These are phyloP conservation scores for Xylaria intraflava DNA, from an alignment of 495 filamentous ascomycete species.

Conservation along the genomic window DNA sequence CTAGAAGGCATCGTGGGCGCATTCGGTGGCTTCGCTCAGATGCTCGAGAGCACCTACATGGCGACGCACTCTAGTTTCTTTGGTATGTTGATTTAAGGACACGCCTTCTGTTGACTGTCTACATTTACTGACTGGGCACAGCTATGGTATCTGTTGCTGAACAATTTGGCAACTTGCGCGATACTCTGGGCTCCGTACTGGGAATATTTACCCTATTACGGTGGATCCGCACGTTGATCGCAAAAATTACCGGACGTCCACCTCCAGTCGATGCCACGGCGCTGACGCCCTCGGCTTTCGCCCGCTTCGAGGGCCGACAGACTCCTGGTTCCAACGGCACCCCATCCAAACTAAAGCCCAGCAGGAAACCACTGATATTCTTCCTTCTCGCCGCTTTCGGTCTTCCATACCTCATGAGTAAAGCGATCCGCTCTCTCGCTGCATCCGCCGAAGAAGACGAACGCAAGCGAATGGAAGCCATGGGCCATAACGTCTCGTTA, in stretches of 20 bases:
- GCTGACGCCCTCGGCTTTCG: constrained; percentile 84
- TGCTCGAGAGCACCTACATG: constrained; percentile 99
- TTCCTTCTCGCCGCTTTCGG: constrained; percentile 93
- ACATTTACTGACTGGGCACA: constrained; percentile 34
- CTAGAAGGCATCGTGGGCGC: constrained; percentile 98
- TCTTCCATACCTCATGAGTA: constrained; percentile 91
- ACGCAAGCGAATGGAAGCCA: constrained; percentile 50
- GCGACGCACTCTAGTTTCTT: constrained; percentile 99
- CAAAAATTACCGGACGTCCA: constrained; percentile 90
- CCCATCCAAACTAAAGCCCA: constrained; percentile 60
- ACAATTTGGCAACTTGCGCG: constrained; percentile 86
- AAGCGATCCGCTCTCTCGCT: constrained; percentile 79
- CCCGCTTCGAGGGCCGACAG: constrained; percentile 68
- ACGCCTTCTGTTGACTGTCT: background rate
- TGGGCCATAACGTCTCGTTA: constrained; percentile 44
- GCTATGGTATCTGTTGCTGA: constrained; percentile 98
- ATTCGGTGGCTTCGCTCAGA: constrained; percentile 96
- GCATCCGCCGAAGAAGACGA: constrained; percentile 77
- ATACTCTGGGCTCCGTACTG: constrained; percentile 89
- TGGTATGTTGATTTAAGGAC: constrained; percentile 53
- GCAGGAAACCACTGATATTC: constrained; percentile 90
- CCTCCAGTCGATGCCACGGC: constrained; percentile 78
- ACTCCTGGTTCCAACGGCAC: constrained; percentile 32
- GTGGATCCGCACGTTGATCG: constrained; percentile 84
- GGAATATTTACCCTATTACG: constrained; percentile 94